Evolutionary conservation across 2,329 filamentous ascomycete genomes (phyloP).

Genomic region (Periconia sp.): DNA sequence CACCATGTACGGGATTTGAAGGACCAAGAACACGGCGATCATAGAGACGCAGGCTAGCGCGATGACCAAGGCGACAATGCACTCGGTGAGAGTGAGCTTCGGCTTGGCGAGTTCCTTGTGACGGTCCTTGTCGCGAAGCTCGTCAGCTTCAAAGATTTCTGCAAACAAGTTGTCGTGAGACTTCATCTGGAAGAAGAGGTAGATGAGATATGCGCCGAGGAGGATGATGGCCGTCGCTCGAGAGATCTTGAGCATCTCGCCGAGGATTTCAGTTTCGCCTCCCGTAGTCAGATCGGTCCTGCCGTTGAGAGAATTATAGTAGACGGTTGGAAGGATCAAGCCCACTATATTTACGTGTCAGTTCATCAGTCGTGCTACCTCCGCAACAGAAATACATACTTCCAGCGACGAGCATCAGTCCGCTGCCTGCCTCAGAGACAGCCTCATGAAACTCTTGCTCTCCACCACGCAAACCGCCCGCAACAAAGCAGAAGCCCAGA

Average conservation of each 20-base stretch:
- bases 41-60: conserved; percentile 71
- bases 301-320: conserved; percentile 50
- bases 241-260: conserved; percentile 65
- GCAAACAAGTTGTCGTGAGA: conserved; percentile 78
- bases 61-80: conserved; percentile 64
- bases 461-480: conserved; percentile 68
- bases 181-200: conserved; percentile 71
- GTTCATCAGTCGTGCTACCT: conserved; percentile 39
- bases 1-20: conserved; percentile 68
- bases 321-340: conserved; percentile 54
- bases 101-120: conserved; percentile 61
- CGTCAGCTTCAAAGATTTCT: conserved; percentile 69
- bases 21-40: conserved; percentile 72
- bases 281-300: conserved; percentile 46
- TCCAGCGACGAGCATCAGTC: conserved; percentile 74
- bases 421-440: conserved; percentile 77
- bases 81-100: conserved; percentile 76
- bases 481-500: conserved; percentile 77
- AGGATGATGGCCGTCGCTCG: conserved; percentile 71
- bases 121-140: conserved; percentile 66
- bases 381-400: conserved; percentile 43
- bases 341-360: conserved; percentile 41
- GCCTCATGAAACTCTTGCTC: conserved; percentile 73
- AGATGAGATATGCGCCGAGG: conserved; percentile 63
- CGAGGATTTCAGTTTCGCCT: conserved; percentile 49